Base-by-base conservation (phyloP, 208 protist genomes). In the Sergeia podlipaevii region DNA sequence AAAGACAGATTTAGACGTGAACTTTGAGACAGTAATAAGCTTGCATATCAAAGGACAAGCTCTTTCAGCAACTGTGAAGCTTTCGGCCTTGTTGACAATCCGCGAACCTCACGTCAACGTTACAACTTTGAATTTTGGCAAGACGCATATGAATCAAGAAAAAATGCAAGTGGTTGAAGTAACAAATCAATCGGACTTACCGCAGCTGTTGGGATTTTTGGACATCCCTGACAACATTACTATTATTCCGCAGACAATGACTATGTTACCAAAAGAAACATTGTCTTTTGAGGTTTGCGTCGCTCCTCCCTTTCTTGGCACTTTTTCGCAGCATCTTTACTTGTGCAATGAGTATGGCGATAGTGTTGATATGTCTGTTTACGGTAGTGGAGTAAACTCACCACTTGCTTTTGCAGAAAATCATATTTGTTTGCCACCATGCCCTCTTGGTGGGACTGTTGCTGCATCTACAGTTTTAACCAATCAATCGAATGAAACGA, bases 261-360 rank as follows among this genome's bases (percentile, higher is more conserved):
- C 52, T 10, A 13, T 72, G 3, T 24, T 78, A 13, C 70, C 70
- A 38, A 43, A 60, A 36, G 75, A 83, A 54, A 28, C 62, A 10
- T 62, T 70, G 32, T 27, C 54, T 18, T 50, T 83, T 28, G 45
- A 71, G 17, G 29, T 83, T 54, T 61, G 62, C 49, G 62, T 78
- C 32, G 36, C 57, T 39, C 54, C 70, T 4, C 70, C 70, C 6
- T 57, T 57, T 32, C 4, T 67, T 11, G 75, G 75, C 21, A 42
- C 61, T 39, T 74, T 65, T 60, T 65, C 62, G 2, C 70, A 77
- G 33, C 38, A 69, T n/a, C 44, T 83, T n/a, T 58, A 54, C 15
- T 23, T 83, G 1, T 50, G 26, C 20, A 78, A 78, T 54, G 75
- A 83, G 44, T 78, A 75, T 41, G 65, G 70, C 10, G 70, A 74